A percentile compares a stretch with the other conserved stretches of the same genome.
These are phyloP conservation scores for Rhodotorula toruloides DNA, from an alignment of 768 basidiomycete genomes.

Conservation along the genomic window DNA sequence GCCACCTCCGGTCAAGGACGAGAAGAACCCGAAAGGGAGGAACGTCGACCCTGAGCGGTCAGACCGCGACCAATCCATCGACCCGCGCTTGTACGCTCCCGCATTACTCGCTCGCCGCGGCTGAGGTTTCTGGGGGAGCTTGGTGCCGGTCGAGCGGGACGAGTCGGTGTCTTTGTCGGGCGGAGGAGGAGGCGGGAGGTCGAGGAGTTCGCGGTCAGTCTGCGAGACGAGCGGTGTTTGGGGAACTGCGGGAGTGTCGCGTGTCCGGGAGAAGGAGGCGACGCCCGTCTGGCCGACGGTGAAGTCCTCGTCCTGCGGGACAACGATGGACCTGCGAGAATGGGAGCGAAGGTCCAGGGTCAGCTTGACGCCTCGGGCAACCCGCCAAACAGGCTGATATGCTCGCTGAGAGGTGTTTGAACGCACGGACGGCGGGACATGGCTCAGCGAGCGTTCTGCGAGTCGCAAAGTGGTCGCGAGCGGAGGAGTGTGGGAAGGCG, in stretches of 20 bases:
- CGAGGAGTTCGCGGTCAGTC: conserved; percentile 10
- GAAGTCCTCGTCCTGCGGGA: conserved; percentile 11
- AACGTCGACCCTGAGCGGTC: conserved; percentile 3
- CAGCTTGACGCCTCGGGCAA: too few species aligned
- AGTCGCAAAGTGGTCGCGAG: too few species aligned
- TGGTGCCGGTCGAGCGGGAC: neutral
- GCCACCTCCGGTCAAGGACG: neutral
- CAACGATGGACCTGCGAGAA: neutral
- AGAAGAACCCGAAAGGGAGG: conserved; percentile 14
- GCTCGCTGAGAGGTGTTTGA: too few species aligned
- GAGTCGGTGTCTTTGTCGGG: neutral
- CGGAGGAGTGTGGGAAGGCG: too few species aligned
- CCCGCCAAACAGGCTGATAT: too few species aligned
- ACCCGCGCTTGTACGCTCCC: neutral
- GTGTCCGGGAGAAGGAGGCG: neutral
- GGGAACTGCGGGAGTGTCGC: neutral
- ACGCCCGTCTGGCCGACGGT: neutral
- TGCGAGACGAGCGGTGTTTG: conserved; percentile 3
- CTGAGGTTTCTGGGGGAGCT: conserved; percentile 17
- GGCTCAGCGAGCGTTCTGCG: too few species aligned
- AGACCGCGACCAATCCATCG: conserved; percentile 19
- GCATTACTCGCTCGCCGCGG: conserved; percentile 14
- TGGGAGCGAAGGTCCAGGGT: neutral
- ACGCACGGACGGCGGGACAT: too few species aligned
- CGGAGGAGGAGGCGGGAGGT: conserved; percentile 1